These are phyloP conservation scores for Tephrocybe sp. DNA, from an alignment of 768 basidiomycete genomes.

Conservation along the genomic window DNA sequence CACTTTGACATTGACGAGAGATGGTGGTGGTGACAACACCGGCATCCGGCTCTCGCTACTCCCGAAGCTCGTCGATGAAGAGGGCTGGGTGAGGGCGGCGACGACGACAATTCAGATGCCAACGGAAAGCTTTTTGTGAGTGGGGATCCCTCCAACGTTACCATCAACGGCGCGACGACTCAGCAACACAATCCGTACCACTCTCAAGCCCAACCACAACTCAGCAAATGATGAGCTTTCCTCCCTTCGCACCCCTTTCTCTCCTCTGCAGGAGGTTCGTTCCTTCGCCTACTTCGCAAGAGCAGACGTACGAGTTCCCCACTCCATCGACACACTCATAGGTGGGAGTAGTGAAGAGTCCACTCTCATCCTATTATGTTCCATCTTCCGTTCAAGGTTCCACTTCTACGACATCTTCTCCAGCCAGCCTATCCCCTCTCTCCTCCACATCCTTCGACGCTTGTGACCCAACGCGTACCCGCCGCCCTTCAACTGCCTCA, in stretches of 20 bases:
- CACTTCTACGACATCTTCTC: neutral
- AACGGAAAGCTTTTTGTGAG: neutral
- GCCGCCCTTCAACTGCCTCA: slow-evolving; percentile 12
- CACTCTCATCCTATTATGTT: neutral
- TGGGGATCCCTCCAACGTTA: neutral
- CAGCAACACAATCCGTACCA: neutral
- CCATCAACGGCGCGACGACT: neutral
- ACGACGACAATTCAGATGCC: slow-evolving; percentile 20
- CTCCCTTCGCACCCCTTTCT: slow-evolving; percentile 19
- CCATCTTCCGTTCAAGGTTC: neutral
- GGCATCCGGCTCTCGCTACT: slow-evolving; percentile 72
- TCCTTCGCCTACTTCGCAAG: neutral
- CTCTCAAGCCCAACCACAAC: too few relatives aligned
- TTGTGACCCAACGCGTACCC: neutral
- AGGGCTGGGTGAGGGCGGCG: slow-evolving; percentile 24
- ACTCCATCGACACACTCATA: slow-evolving; percentile 5
- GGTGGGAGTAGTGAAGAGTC: neutral
- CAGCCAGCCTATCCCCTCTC: neutral
- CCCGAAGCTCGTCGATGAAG: slow-evolving; percentile 41
- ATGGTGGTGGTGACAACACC: slow-evolving; percentile 45
- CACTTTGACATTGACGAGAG: slow-evolving; percentile 24
- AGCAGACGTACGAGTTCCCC: slow-evolving; percentile 7
- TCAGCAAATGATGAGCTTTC: slow-evolving; percentile 14
- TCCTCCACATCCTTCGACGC: neutral
- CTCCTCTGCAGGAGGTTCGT: slow-evolving; percentile 8